Evolutionary conservation across 192 early-diverging fungal species (phyloP).

Genomic region (Linnemannia exigua): DNA sequence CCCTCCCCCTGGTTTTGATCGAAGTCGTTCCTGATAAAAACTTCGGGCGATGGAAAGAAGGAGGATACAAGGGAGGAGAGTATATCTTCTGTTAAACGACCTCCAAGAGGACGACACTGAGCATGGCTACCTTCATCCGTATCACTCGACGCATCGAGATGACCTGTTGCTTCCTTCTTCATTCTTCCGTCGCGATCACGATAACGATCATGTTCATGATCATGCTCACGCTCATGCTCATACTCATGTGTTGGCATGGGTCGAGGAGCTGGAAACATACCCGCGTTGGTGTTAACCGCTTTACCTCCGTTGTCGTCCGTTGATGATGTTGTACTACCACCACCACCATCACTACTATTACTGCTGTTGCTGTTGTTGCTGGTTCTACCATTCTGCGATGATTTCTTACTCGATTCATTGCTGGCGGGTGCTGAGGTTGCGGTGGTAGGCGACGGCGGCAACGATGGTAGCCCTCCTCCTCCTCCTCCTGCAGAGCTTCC

Average conservation of each 20-base stretch:
- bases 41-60: neutral
- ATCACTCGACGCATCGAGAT: constrained; percentile 11
- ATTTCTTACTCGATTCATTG: constrained; percentile 10
- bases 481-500: constrained; percentile 13
- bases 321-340: constrained; percentile 11
- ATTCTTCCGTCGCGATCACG: constrained; percentile 2
- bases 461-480: neutral
- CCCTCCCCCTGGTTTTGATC: neutral
- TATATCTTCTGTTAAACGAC: neutral
- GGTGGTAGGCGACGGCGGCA: neutral
- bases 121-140: constrained; percentile 40
- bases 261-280: constrained; percentile 40
- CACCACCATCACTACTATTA: constrained; percentile 1
- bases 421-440: neutral
- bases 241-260: constrained; percentile 14
- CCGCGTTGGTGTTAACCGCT: constrained; percentile 30
- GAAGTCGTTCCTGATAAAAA: neutral
- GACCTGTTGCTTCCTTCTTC: constrained; percentile 12
- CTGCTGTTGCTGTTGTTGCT: neutral
- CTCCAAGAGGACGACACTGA: neutral
- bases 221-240: neutral
- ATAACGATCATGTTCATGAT: neutral
- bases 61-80: neutral
- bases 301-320: constrained; percentile 20
- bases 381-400: neutral